Conservation (phyloP, 2,329 filamentous ascomycete species). For the Stagonosporopsis vannaccii region DNA sequence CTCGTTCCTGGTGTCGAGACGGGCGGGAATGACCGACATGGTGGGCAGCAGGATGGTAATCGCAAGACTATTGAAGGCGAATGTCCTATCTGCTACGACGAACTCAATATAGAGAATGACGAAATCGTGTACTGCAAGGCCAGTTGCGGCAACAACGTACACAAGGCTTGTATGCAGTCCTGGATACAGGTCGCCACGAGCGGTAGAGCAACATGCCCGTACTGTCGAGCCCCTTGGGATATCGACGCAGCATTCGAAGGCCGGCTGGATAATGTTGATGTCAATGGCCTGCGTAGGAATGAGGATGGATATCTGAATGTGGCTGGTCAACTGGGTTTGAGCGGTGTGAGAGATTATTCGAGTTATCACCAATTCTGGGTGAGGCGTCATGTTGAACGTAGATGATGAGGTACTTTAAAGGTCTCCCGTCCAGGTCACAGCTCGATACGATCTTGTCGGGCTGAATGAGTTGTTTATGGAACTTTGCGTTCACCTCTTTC, state of each 20-base stretch:
- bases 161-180: conserved; percentile 63
- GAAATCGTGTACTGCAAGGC: conserved; percentile 62
- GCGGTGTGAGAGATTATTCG: conserved; percentile 51
- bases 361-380: conserved; percentile 40
- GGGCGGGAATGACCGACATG: conserved; percentile 41
- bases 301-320: conserved; percentile 69
- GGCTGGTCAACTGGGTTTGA: conserved; percentile 66
- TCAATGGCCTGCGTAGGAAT: conserved; percentile 51
- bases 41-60: conserved; percentile 52
- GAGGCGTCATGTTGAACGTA: conserved; percentile 18
- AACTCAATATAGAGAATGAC: conserved; percentile 47
- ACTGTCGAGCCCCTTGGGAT: conserved; percentile 66
- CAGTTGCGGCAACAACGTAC: conserved; percentile 69
- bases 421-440: not conserved
- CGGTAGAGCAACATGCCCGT: conserved; percentile 63
- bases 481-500: too few species aligned
- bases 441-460: not conserved
- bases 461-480: not conserved
- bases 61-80: conserved; percentile 68
- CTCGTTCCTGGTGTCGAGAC: conserved; percentile 54
- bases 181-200: conserved; percentile 52
- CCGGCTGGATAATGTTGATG: conserved; percentile 53
- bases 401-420: not conserved
- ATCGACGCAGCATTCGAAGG: conserved; percentile 51
- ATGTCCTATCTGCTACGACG: conserved; percentile 64